These are phyloP conservation scores for Apiospora phragmitis DNA, from an alignment of 2,329 filamentous ascomycete species.

Conservation along the genomic window DNA sequence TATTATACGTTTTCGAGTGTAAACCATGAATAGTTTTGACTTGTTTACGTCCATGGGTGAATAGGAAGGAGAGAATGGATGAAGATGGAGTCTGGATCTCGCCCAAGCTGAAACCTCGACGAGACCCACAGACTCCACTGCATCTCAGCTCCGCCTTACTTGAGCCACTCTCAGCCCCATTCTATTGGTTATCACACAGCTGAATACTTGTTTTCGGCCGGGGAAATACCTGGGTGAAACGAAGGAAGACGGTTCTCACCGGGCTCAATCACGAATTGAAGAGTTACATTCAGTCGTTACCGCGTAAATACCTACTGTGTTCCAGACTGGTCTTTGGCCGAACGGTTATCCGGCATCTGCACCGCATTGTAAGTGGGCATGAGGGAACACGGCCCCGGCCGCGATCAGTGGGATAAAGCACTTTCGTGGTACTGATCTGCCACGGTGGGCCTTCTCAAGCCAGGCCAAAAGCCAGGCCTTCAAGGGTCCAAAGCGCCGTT, in stretches of 20 bases:
- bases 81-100: not conserved
- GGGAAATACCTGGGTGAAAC: not conserved
- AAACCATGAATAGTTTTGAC: not conserved
- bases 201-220: not conserved
- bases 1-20: not conserved
- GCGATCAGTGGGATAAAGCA: not conserved
- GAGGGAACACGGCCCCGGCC: not conserved
- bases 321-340: not conserved
- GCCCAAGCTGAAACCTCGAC: not conserved
- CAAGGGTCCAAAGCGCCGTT: not conserved
- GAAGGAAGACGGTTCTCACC: not conserved
- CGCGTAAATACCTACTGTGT: too few species aligned
- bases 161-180: not conserved
- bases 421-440: not conserved
- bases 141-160: slow-evolving; percentile 5
- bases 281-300: not conserved
- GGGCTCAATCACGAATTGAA: not conserved
- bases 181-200: not conserved
- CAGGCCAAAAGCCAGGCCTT: not conserved
- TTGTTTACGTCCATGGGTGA: not conserved
- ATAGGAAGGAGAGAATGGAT: not conserved
- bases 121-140: not conserved
- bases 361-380: not conserved
- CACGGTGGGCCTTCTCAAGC: not conserved
- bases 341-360: not conserved